phyloP scores from a whole-genome alignment of 139 green algal species.

The Coccomyxa sp. region DNA sequence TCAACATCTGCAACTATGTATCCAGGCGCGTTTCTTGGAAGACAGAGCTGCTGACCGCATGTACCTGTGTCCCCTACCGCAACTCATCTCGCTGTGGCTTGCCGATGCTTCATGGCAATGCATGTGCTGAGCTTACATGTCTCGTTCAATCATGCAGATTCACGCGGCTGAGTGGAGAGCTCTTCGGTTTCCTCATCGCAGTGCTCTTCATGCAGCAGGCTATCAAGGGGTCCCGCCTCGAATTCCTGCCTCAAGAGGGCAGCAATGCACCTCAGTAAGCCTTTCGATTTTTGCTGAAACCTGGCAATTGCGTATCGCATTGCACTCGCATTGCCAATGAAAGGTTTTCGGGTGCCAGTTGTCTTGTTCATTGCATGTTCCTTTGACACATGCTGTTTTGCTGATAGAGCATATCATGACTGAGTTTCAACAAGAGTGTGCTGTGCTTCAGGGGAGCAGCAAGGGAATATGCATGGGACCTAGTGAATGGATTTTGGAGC shows the following conservation, averaged over 20 bases:
- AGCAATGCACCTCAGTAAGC: background rate
- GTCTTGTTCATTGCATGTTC: no score
- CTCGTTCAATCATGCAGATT: conserved; percentile 32
- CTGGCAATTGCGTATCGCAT: no score
- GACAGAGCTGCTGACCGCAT: background rate
- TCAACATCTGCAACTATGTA: conserved; percentile 35
- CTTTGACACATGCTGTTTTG: no score
- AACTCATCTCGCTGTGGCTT: no score
- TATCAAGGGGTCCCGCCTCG: conserved; percentile 50
- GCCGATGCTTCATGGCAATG: no score
- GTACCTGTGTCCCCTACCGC: no score
- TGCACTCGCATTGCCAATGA: no score
- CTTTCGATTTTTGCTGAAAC: no score
- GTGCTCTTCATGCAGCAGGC: conserved; percentile 85
- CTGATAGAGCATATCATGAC: no score
- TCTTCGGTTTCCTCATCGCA: conserved; percentile 87
- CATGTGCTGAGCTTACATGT: no score
- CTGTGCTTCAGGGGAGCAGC: background rate
- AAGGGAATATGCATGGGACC: conserved; percentile 13
- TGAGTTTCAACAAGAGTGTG: background rate
- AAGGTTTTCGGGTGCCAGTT: no score
- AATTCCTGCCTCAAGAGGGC: conserved; percentile 27
- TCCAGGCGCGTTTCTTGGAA: background rate
- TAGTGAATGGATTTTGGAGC: conserved; percentile 76
- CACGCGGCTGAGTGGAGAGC: conserved; percentile 79